Base-by-base conservation (phyloP, 768 basidiomycete species). In the Asterophora lycoperdoides region DNA sequence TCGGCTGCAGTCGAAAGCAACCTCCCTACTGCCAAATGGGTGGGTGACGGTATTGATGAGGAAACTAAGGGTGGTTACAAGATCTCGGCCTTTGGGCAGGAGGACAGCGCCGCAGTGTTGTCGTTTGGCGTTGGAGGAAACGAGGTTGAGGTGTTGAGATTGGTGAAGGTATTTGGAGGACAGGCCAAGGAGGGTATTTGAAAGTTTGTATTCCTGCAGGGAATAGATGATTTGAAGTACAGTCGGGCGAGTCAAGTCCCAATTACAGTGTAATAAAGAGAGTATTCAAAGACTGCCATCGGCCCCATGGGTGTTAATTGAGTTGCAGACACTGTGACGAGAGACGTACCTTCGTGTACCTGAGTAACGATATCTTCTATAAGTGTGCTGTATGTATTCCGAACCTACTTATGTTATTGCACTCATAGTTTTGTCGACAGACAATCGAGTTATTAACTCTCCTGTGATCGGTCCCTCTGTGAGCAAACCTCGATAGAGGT, bases 321-420 rank as follows among this genome's bases (percentile, higher is more conserved):
- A 69, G 68, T 66, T 18, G 44, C 64, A 30, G 68, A 67, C 42
- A 64, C 65, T 17, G 52, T 69, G 46, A 66, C n/a, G n/a, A n/a
- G n/a, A n/a, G n/a, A n/a, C n/a, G 65, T 17, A 68, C 66, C 8
- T 66, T 64, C 40, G 48, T 55, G 23, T n/a, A n/a, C n/a, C n/a
- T n/a, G n/a, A n/a, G n/a, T n/a, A n/a, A n/a, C n/a, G n/a, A n/a
- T n/a, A n/a, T n/a, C n/a, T n/a, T n/a, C n/a, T n/a, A n/a, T n/a
- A n/a, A n/a, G n/a, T n/a, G n/a, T n/a, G n/a, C n/a, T n/a, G n/a
- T n/a, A n/a, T n/a, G n/a, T n/a, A n/a, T n/a, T n/a, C n/a, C n/a
- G n/a, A n/a, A n/a, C n/a, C n/a, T n/a, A n/a, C n/a, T n/a, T n/a
- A n/a, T n/a, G n/a, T n/a, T n/a, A n/a, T n/a, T n/a, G n/a, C n/a